A percentile compares a stretch with the other conserved stretches of the same genome.
Evolutionary conservation across 129 eudicot species (phyloP).

Genomic region (Flaveria robusta): DNA sequence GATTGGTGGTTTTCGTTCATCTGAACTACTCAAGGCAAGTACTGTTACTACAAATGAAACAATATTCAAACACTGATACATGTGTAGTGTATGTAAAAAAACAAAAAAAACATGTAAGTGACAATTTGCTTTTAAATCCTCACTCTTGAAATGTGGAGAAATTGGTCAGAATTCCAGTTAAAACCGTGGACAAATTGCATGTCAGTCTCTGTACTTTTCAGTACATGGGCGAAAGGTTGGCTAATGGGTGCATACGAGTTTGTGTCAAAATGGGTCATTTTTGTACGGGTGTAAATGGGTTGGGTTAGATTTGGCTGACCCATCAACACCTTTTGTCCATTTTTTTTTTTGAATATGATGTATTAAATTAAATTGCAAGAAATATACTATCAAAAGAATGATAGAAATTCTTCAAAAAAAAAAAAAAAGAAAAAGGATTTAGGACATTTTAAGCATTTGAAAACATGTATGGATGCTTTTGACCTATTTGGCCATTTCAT

Average conservation of each 20-base stretch:
- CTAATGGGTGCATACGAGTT: background rate
- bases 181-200: background rate
- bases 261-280: background rate
- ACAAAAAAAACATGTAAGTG: background rate
- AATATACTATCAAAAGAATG: background rate
- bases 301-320: background rate
- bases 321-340: background rate
- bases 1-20: slow-evolving; percentile 96
- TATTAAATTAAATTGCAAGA: background rate
- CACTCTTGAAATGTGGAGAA: background rate
- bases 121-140: slow-evolving; percentile 1
- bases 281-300: background rate
- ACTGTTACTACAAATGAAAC: background rate
- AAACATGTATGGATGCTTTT: slow-evolving; percentile 2
- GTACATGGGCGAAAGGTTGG: background rate
- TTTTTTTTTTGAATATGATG: background rate
- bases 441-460: slow-evolving; percentile 11
- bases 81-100: background rate
- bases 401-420: background rate
- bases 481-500: background rate
- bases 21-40: slow-evolving; percentile 85
- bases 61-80: background rate
- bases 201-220: background rate
- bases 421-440: too few species aligned
- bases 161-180: slow-evolving; percentile 3